Base-by-base conservation (phyloP, 345 rosid species). In the Hevea brasiliensis region DNA sequence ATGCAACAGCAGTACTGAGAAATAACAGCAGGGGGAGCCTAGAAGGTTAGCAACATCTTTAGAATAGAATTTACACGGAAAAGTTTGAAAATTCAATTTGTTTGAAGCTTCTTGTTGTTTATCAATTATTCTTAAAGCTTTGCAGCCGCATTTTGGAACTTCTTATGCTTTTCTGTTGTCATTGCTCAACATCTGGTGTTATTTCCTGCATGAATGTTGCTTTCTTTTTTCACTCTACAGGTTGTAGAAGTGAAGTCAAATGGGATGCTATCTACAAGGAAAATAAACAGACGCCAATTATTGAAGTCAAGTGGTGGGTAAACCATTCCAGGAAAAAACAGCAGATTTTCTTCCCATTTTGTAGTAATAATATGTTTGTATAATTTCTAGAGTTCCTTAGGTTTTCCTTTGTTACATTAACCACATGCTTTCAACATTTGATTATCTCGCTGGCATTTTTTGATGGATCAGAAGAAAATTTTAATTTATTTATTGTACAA, bases 161-260 rank as follows among this genome's bases (percentile, higher is more conserved):
- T 54, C 42, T 48, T n/a, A 20, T 35, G 35, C 65, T 26, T 48
- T 37, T 13, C 24, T n/a, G 3, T 44, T 47, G n/a, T 55, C 8
- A 0, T 2, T 32, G 4, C 37, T 51, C 24, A 53, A 59, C 20
- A 45, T 7, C 21, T 23, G n/a, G 35, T 6, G 18, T 10, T 29
- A 1, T 26, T 61, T 68, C 29, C 13, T 42, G 26, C 50, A 10
- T 70, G 64, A 44, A 26, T 2, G 47, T 58, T 3, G 27, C 41
- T 72, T 14, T 55, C 40, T 18, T 66, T 67, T n/a, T 18, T 63
- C 32, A 54, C 21, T 65, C 10, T 32, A 20, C 67, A 94, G 98
- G 99, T 94, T 71, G 89, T 94, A 24, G 99, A 94, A 85, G 94
- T 92, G 79, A 92, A 84, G 84, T 56, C 92, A 55, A 86, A 75